Base-by-base conservation (phyloP, 2,329 filamentous ascomycete genomes). In the Alternaria brassicae region DNA sequence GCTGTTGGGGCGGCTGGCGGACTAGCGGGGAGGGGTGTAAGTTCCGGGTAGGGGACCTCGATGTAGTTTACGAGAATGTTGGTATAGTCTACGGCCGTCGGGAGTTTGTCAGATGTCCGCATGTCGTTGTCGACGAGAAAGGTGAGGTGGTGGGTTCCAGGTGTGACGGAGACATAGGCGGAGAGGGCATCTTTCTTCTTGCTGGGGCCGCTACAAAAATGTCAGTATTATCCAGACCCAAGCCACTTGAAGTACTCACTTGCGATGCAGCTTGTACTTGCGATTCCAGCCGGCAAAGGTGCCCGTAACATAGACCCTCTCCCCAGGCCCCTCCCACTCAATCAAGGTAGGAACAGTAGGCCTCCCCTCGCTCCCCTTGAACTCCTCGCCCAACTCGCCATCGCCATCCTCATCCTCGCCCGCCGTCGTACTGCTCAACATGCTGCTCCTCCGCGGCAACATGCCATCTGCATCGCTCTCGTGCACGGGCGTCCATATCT, bases 11-110 rank as follows among this genome's bases (percentile, higher is more conserved):
- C 7, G 13, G 30, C 8, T 40, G 62, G 59, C 28, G 58, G 63
- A 27, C 69, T 63, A 34, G 59, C 59, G 37, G 68, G 57, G 30
- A 65, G 55, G 10, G 83, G 82, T 4, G 40, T 41, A 28, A 89
- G 79, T 72, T 93, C 90, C 56, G 93, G 89, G 34, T 91, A 88
- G 70, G 86, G 91, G 62, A 98, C 91, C 81, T 99, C 95, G 73
- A 99, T 92, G 77, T 98, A 99, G 80, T 99, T 99, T 79, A 99
- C 94, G 17, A 99, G 84, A 75, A 97, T 96, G 81, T 98, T 98
- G 65, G 93, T 96, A 77, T 96, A 97, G 77, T 99, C 95, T 58
- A 99, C 95, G 2, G 95, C 96, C 0, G 95, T 98, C 13, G 95
- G 94, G 55, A 97, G 84, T 65, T 91, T 88, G 60, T 91, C 88